phyloP scores from a whole-genome alignment of 2,329 filamentous ascomycete genomes.

The Tolypocladium paradoxum region DNA sequence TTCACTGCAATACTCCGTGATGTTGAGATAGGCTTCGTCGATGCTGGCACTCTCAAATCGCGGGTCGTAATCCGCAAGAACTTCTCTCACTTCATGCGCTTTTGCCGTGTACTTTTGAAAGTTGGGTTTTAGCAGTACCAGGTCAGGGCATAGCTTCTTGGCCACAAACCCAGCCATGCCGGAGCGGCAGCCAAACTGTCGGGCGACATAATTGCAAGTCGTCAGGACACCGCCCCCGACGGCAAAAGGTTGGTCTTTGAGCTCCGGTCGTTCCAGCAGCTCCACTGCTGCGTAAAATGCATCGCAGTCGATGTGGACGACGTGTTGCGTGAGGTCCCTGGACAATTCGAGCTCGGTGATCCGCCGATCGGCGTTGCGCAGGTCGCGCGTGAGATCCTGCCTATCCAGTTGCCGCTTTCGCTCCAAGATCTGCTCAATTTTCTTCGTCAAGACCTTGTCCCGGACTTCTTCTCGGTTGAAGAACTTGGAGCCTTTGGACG shows the following conservation, averaged over 20 bases:
- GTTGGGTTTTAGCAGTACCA: conserved; percentile 74
- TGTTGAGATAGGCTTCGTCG: conserved; percentile 93
- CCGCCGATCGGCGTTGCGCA: conserved; percentile 68
- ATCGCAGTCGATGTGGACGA: conserved; percentile 94
- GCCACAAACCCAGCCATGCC: conserved; percentile 97
- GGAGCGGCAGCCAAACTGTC: conserved; percentile 81
- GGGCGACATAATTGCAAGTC: conserved; percentile 76
- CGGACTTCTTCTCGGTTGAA: conserved; percentile 83
- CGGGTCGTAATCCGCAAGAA: conserved; percentile 80
- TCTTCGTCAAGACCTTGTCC: conserved; percentile 73
- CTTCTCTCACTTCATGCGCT: conserved; percentile 72
- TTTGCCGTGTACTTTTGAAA: conserved; percentile 88
- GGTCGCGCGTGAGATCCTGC: conserved; percentile 61
- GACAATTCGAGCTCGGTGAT: conserved; percentile 68
- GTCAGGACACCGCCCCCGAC: conserved; percentile 62
- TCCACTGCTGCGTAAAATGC: conserved; percentile 96
- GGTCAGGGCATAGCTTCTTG: conserved; percentile 79
- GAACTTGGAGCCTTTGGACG: conserved; percentile 91
- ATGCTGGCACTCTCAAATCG: conserved; percentile 89
- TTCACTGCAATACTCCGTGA: conserved; percentile 71
- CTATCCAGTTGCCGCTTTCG: conserved; percentile 68
- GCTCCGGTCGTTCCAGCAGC: conserved; percentile 69
- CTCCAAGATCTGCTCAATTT: conserved; percentile 69
- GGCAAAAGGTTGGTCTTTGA: conserved; percentile 80
- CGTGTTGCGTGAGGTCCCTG: conserved; percentile 71